Evolutionary conservation across 805 yeast genomes (phyloP), one percentile per base, ranked within the genome.

Genomic region (Barnettozyma wickerhamii): DNA sequence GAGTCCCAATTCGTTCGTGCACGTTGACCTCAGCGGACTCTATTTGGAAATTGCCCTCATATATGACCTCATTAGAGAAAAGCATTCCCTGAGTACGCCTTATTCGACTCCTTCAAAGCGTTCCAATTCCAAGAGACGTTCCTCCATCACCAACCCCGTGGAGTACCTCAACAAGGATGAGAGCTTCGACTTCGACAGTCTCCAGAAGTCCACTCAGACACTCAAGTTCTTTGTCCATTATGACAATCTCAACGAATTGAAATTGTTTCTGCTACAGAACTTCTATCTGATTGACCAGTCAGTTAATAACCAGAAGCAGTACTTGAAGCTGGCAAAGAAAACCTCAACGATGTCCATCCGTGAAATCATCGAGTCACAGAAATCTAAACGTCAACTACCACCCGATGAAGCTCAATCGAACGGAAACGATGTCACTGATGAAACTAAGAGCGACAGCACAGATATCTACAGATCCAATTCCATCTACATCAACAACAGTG

Each of bases 11-110:
- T 77, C 87, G 0, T 85, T 86, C 51, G 70, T 77, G 19, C 69
- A 77, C 48, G 63, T 78, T 18, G 83, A 81, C 54, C 63, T 85
- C 28, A 71, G 81, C 13, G 74, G 75, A 12, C 68, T 78, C 29
- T 79, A 86, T n/a, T 52, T 76, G 14, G 84, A 78, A 48, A 64
- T 82, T 42, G 72, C 85, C 3, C 49, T 72, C 42, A 63, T 75
- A 42, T 77, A 74, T 51, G 79, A 76, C 47, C 66, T 74, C 9
- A 56, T 78, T 9, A 58, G 76, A 32, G 52, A 51, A 14, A 45
- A 41, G 19, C 45, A 43, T 4, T 10, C 9, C 13, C 28, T 5
- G 14, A 12, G 29, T 12, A 37, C 38, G 7, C 7, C 19, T 10
- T 20, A 10, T 12, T 39, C 19, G 26, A 23, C 9, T 31, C 51